phyloP scores from a whole-genome alignment of 2,329 filamentous ascomycete species.

The Hirsutella thompsonii region DNA sequence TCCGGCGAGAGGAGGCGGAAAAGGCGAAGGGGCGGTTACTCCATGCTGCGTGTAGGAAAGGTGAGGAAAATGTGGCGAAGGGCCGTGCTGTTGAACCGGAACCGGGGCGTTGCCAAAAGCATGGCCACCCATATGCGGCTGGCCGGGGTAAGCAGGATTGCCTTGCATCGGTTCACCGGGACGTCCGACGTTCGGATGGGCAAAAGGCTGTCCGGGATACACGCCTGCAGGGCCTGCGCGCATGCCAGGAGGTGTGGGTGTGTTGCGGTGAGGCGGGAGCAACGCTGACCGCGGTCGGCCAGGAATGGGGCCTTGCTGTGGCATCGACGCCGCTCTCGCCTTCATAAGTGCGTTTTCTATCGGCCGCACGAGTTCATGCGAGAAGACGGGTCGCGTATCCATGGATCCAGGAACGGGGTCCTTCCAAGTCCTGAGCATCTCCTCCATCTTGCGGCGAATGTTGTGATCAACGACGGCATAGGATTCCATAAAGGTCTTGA shows the following conservation, averaged over 20 bases:
- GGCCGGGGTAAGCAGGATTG: slow-evolving; percentile 9
- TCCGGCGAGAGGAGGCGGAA: slow-evolving; percentile 27
- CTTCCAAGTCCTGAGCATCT: slow-evolving; percentile 97
- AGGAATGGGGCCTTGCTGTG: slow-evolving; percentile 34
- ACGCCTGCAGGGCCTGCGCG: slow-evolving; percentile 12
- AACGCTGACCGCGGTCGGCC: slow-evolving; percentile 33
- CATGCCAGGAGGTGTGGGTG: slow-evolving; percentile 56
- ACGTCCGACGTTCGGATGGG: slow-evolving; percentile 17
- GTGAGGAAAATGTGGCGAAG: slow-evolving; percentile 18
- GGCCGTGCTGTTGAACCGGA: neutral
- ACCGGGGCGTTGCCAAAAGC: neutral
- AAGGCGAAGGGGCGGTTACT: slow-evolving; percentile 21
- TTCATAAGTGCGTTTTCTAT: slow-evolving; percentile 94
- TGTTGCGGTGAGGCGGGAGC: slow-evolving; percentile 55
- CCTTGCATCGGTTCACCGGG: slow-evolving; percentile 7
- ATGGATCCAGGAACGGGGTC: slow-evolving; percentile 89
- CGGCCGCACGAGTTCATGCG: slow-evolving; percentile 70
- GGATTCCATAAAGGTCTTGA: slow-evolving; percentile 91
- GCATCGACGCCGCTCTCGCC: slow-evolving; percentile 49
- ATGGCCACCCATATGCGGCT: slow-evolving; percentile 15
- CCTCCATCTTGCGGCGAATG: slow-evolving; percentile 84
- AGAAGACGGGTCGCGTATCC: slow-evolving; percentile 85
- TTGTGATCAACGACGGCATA: slow-evolving; percentile 78
- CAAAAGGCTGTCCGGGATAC: slow-evolving; percentile 15
- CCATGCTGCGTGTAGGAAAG: slow-evolving; percentile 25